Evolutionary conservation across 2,329 filamentous ascomycete genomes (phyloP).

Genomic region (Huntiella abstrusa): DNA sequence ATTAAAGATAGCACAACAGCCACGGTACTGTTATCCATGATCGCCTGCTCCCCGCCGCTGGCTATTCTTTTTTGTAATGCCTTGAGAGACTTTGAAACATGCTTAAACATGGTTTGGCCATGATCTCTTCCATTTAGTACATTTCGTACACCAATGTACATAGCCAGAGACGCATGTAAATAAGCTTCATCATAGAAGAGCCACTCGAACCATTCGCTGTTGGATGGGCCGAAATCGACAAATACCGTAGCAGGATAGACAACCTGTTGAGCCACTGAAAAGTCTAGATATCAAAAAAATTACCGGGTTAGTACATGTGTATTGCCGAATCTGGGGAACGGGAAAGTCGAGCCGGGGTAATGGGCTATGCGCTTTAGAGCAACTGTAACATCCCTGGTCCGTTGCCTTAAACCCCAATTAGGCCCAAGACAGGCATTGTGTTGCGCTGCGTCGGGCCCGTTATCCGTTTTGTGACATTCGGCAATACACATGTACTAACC

Average conservation of each 20-base stretch:
- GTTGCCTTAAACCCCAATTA: too few relatives aligned
- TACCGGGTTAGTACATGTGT: background rate
- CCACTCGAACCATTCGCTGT: constrained; percentile 10
- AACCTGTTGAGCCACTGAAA: constrained; percentile 10
- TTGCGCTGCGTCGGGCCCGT: too few relatives aligned
- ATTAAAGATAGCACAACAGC: constrained; percentile 10
- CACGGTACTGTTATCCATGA: constrained; percentile 6
- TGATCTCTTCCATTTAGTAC: constrained; percentile 9
- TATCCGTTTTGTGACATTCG: too few relatives aligned
- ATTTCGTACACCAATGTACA: constrained; percentile 11
- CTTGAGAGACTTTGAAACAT: constrained; percentile 8
- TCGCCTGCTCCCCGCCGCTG: constrained; percentile 1
- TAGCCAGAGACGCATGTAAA: constrained; percentile 9
- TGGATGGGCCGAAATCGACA: constrained; percentile 9
- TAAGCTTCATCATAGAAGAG: constrained; percentile 9
- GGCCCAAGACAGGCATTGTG: too few relatives aligned
- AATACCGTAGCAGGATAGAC: constrained; percentile 10
- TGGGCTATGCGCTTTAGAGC: background rate
- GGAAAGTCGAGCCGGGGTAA: background rate
- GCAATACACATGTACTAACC: background rate
- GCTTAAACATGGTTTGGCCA: constrained; percentile 3
- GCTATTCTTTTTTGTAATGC: constrained; percentile 9
- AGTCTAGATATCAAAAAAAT: constrained; percentile 4
- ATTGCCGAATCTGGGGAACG: background rate
- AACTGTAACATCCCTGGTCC: too few relatives aligned